These are phyloP conservation scores for Apophysomyces trapeziformis DNA, from an alignment of 371 early-diverging fungal species.

Conservation along the genomic window DNA sequence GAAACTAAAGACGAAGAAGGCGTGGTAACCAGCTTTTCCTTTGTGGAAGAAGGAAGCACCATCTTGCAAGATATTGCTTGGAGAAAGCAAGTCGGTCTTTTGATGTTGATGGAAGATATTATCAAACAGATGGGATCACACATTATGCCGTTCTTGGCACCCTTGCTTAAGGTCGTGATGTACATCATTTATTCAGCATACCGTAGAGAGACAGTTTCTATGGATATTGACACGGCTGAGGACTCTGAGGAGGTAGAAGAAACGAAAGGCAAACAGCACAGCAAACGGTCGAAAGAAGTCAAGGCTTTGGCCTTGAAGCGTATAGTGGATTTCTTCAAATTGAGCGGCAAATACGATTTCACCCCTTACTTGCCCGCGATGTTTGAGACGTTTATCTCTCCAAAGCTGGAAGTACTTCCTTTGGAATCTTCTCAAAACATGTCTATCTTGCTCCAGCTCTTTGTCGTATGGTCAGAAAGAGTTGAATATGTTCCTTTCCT, in stretches of 20 bases:
- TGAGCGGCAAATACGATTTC: constrained; percentile 75
- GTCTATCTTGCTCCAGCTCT: constrained; percentile 77
- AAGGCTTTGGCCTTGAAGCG: constrained; percentile 77
- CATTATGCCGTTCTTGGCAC: constrained; percentile 70
- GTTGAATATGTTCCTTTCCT: constrained; percentile 68
- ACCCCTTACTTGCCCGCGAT: constrained; percentile 74
- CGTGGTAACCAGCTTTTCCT: constrained; percentile 20
- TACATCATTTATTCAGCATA: constrained; percentile 69
- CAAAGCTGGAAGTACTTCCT: constrained; percentile 72
- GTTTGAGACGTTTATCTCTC: constrained; percentile 69
- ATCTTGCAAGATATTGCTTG: constrained; percentile 45
- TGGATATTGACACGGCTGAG: constrained; percentile 34
- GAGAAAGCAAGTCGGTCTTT: constrained; percentile 80
- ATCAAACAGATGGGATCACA: constrained; percentile 80
- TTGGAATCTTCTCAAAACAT: constrained; percentile 86
- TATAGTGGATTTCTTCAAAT: constrained; percentile 75
- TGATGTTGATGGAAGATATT: constrained; percentile 79
- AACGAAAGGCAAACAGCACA: constrained; percentile 40
- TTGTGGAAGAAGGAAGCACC: constrained; percentile 27
- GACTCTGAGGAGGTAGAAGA: constrained; percentile 20
- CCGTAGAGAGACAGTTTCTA: constrained; percentile 33
- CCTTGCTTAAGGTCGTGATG: constrained; percentile 70
- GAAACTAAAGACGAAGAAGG: constrained; percentile 27
- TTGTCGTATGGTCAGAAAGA: constrained; percentile 77
- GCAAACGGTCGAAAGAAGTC: constrained; percentile 57